Conservation (phyloP, 108 stramenopile genomes). For the Cyclotella kingstonii region DNA sequence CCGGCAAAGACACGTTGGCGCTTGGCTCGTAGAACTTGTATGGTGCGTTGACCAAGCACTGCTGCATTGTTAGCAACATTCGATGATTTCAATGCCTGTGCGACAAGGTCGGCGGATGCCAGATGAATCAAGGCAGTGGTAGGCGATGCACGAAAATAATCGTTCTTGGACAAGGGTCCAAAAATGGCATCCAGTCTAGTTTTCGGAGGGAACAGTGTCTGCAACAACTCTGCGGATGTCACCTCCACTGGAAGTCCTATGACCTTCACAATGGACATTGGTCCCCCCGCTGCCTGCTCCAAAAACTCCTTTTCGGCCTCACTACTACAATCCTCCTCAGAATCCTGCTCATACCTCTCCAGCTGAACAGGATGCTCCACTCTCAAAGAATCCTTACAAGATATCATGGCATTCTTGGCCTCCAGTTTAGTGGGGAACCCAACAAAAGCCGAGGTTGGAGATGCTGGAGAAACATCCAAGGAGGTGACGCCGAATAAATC, state of each 20-base stretch:
- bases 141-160: slow-evolving; percentile 57
- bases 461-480: slow-evolving; percentile 61
- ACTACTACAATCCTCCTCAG: slow-evolving; percentile 20
- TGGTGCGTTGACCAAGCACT: slow-evolving; percentile 49
- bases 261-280: slow-evolving; percentile 54
- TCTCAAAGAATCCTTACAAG: slow-evolving; percentile 6
- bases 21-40: slow-evolving; percentile 68
- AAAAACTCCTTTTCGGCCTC: slow-evolving; percentile 51
- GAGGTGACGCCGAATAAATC: slow-evolving; percentile 55
- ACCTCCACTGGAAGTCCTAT: slow-evolving; percentile 53
- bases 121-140: slow-evolving; percentile 62
- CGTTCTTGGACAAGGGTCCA: slow-evolving; percentile 47
- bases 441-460: slow-evolving; percentile 71
- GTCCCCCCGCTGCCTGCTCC: slow-evolving; percentile 14
- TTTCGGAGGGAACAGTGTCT: slow-evolving; percentile 55
- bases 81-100: slow-evolving; percentile 57
- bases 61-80: slow-evolving; percentile 50
- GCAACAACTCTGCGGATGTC: slow-evolving; percentile 45
- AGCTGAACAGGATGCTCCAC: slow-evolving; percentile 29
- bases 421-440: slow-evolving; percentile 59
- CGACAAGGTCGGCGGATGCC: slow-evolving; percentile 55
- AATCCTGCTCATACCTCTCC: slow-evolving; percentile 17
- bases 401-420: slow-evolving; percentile 44
- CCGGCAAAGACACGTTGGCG: slow-evolving; percentile 65
- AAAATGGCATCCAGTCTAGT: slow-evolving; percentile 60